These are phyloP conservation scores for Tubosaeta brunneosetosa DNA, from an alignment of 768 basidiomycete genomes.

Conservation along the genomic window DNA sequence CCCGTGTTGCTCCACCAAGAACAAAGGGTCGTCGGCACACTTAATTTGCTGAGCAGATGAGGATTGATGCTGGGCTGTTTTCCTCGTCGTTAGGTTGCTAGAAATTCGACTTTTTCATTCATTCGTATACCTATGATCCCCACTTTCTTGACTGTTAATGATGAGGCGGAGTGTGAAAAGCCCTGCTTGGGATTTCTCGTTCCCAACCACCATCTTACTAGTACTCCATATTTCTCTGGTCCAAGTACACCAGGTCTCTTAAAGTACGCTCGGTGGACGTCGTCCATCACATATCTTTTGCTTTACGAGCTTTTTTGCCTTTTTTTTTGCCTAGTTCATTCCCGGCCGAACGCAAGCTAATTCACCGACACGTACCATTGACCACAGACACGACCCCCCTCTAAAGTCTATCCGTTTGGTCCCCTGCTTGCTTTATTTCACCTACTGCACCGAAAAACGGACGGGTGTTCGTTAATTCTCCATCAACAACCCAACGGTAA, in stretches of 20 bases:
- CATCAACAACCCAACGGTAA: constrained; percentile 48
- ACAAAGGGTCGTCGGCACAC: constrained; percentile 25
- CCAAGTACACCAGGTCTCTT: constrained; percentile 29
- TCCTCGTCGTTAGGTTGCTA: constrained; percentile 5
- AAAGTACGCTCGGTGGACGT: constrained; percentile 33
- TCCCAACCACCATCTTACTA: constrained; percentile 37
- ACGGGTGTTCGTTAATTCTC: constrained; percentile 31
- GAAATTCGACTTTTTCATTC: constrained; percentile 14
- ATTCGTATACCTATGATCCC: constrained; percentile 27
- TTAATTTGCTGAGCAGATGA: constrained; percentile 10
- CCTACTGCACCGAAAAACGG: constrained; percentile 30
- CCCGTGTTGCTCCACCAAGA: constrained; percentile 37
- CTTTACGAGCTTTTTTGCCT: constrained; percentile 18
- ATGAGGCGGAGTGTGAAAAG: constrained; percentile 33
- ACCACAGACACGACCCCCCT: constrained; percentile 26
- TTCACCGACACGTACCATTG: constrained; percentile 23
- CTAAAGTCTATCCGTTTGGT: constrained; percentile 16
- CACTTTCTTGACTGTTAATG: constrained; percentile 3
- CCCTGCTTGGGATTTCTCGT: constrained; percentile 24
- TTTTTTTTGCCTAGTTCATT: constrained; percentile 20
- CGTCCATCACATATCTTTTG: constrained; percentile 31
- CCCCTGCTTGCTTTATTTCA: constrained; percentile 22
- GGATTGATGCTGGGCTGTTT: constrained; percentile 1
- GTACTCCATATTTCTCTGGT: constrained; percentile 35
- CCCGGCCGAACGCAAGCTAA: constrained; percentile 29